phyloP scores from a whole-genome alignment of 1,284 basidiomycete genomes.

The Cutaneotrichosporon daszewskae region DNA sequence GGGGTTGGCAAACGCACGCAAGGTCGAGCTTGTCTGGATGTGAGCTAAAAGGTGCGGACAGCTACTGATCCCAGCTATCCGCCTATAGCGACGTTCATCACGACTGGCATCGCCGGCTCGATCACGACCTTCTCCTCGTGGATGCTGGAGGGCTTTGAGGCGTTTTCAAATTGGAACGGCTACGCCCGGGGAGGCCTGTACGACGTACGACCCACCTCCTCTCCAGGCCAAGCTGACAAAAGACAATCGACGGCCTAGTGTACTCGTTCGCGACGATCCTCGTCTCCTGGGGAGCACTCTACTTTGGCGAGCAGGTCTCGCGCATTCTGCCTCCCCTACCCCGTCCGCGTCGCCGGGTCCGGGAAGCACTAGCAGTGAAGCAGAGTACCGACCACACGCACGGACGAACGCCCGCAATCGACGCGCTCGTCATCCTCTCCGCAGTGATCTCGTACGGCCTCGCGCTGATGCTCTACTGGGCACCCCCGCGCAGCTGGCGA shows the following conservation, averaged over 20 bases:
- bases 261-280: slow-evolving; percentile 65
- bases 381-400: neutral
- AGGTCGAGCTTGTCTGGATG: slow-evolving; percentile 66
- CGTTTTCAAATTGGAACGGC: slow-evolving; percentile 68
- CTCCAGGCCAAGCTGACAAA: slow-evolving; percentile 10
- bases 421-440: slow-evolving; percentile 36
- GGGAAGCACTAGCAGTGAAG: slow-evolving; percentile 27
- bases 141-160: slow-evolving; percentile 81
- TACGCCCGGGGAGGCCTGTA: slow-evolving; percentile 63
- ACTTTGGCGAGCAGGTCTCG: slow-evolving; percentile 34
- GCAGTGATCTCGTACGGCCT: slow-evolving; percentile 47
- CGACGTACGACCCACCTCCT: slow-evolving; percentile 60
- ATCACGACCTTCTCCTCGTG: slow-evolving; percentile 94
- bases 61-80: slow-evolving; percentile 58
- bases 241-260: slow-evolving; percentile 82
- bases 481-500: slow-evolving; percentile 63
- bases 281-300: slow-evolving; percentile 54
- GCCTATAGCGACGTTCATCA: slow-evolving; percentile 78
- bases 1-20: slow-evolving; percentile 68
- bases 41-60: slow-evolving; percentile 49
- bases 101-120: slow-evolving; percentile 95
- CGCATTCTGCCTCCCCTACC: slow-evolving; percentile 53
- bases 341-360: slow-evolving; percentile 56
- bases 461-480: slow-evolving; percentile 71
- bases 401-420: slow-evolving; percentile 24